A percentile compares a stretch with the other conserved stretches of the same genome.
Conservation (phyloP, 2,329 filamentous ascomycete genomes). For the Fusarium newnesense region DNA sequence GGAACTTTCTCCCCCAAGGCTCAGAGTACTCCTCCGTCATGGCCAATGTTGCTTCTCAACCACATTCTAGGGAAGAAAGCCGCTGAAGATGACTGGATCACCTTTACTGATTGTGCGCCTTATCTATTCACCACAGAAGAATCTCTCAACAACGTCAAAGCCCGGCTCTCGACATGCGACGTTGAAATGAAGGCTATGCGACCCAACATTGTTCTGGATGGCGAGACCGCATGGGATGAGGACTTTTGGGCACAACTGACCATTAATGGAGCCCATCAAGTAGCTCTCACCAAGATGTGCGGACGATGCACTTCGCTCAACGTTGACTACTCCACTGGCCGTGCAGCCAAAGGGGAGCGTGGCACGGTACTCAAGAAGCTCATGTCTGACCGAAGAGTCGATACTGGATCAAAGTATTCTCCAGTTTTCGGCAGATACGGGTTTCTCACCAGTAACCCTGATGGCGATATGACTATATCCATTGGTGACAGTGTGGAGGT, state of each 20-base stretch:
- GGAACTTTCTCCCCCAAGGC: constrained; percentile 62
- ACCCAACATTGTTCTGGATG: constrained; percentile 76
- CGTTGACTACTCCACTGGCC: constrained; percentile 75
- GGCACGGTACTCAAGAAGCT: constrained; percentile 76
- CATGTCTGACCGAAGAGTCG: constrained; percentile 76
- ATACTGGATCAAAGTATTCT: constrained; percentile 72
- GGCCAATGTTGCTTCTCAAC: constrained; percentile 49
- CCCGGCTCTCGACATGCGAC: constrained; percentile 60
- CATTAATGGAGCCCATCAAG: constrained; percentile 51
- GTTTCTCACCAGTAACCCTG: constrained; percentile 58
- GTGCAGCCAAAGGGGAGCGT: constrained; percentile 63
- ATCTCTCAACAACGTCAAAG: constrained; percentile 74
- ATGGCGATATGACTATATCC: constrained; percentile 37
- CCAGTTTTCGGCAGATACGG: constrained; percentile 80
- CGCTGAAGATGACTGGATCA: constrained; percentile 60
- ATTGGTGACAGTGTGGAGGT: constrained; percentile 64
- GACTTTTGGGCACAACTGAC: constrained; percentile 76
- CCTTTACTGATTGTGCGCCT: constrained; percentile 80
- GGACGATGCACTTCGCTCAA: constrained; percentile 75
- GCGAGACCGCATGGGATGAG: constrained; percentile 71
- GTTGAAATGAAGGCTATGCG: constrained; percentile 77
- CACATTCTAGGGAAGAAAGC: constrained; percentile 43
- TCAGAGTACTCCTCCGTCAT: constrained; percentile 41
- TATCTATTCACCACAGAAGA: constrained; percentile 77
- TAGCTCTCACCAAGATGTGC: constrained; percentile 76